These are phyloP conservation scores for Lachancea waltii DNA, from an alignment of 805 yeast species.

Conservation along the genomic window DNA sequence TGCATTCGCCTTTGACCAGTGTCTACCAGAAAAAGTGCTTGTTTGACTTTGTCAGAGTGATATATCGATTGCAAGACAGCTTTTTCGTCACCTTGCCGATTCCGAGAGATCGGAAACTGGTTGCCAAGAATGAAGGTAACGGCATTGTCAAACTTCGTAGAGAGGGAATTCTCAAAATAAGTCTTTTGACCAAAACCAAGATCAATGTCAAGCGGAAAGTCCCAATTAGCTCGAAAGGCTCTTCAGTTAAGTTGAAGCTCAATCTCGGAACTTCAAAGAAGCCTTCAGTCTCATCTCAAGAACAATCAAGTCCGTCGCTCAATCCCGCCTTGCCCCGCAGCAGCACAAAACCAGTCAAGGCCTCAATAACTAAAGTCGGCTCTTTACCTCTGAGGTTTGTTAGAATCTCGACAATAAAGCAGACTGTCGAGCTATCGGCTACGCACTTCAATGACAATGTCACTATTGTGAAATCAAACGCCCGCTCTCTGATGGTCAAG, in stretches of 20 bases:
- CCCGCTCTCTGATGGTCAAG: conserved; percentile 26
- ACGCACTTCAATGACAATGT: conserved; percentile 35
- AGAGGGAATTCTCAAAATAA: conserved; percentile 36
- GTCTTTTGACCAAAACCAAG: conserved; percentile 21
- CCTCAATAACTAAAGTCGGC: conserved; percentile 23
- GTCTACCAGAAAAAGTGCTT: conserved; percentile 54
- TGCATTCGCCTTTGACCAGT: conserved; percentile 56
- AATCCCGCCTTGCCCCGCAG: conserved; percentile 5
- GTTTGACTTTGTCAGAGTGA: conserved; percentile 57
- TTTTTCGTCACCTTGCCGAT: conserved; percentile 55
- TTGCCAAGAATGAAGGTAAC: conserved; percentile 47
- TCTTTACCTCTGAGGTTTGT: conserved; percentile 37
- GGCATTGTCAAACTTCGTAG: conserved; percentile 55
- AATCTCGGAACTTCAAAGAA: conserved; percentile 5
- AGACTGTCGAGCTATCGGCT: conserved; percentile 37
- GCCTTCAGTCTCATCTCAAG: conserved; percentile 1
- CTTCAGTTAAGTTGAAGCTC: conserved; percentile 15
- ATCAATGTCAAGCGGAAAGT: conserved; percentile 3
- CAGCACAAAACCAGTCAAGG: conserved; percentile 14
- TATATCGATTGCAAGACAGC: conserved; percentile 56
- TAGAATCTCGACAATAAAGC: conserved; percentile 34
- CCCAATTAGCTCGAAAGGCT: conserved; percentile 1
- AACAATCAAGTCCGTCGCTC: conserved; percentile 6
- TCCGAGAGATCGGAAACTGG: conserved; percentile 64
- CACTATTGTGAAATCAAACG: conserved; percentile 23